Percentiles rank a stretch among this genome's conserved stretches.
Evolutionary conservation across 1,284 basidiomycete species (phyloP).

Genomic region (Ceratorhiza oryzae-sativae): DNA sequence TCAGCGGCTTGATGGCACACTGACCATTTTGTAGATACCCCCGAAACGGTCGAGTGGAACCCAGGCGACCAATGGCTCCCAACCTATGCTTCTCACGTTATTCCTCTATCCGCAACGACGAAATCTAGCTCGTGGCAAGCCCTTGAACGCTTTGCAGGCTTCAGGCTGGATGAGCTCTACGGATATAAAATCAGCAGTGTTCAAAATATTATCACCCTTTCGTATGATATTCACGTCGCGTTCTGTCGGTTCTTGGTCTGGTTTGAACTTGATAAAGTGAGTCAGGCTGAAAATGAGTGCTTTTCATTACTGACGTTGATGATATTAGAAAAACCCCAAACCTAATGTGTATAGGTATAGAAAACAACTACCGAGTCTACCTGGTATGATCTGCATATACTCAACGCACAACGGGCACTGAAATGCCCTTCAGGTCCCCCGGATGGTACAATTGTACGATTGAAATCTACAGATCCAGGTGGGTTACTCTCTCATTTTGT

Average conservation of each 20-base stretch:
- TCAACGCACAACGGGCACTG: neutral
- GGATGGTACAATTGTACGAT: constrained; percentile 27
- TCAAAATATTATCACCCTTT: constrained; percentile 25
- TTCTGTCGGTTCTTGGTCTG: constrained; percentile 35
- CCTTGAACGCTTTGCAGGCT: constrained; percentile 32
- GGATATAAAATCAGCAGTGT: constrained; percentile 28
- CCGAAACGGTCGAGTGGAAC: constrained; percentile 37
- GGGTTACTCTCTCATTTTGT: neutral
- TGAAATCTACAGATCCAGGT: constrained; percentile 33
- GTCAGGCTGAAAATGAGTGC: neutral
- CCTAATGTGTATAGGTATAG: constrained; percentile 30
- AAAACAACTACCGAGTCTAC: constrained; percentile 27
- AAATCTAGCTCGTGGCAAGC: constrained; percentile 33
- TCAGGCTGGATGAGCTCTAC: constrained; percentile 30
- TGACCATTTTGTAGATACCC: constrained; percentile 24
- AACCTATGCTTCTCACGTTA: constrained; percentile 27
- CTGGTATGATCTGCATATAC: constrained; percentile 23
- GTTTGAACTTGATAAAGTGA: constrained; percentile 35
- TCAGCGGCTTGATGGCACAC: neutral
- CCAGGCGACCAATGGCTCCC: constrained; percentile 35
- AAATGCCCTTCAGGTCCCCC: constrained; percentile 11
- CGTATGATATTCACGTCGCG: constrained; percentile 33
- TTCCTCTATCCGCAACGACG: constrained; percentile 12
- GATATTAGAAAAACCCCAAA: constrained; percentile 33
- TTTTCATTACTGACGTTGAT: neutral